Base-by-base conservation (phyloP, 176 grass and related monocot genomes). In the Melocanna baccifera region DNA sequence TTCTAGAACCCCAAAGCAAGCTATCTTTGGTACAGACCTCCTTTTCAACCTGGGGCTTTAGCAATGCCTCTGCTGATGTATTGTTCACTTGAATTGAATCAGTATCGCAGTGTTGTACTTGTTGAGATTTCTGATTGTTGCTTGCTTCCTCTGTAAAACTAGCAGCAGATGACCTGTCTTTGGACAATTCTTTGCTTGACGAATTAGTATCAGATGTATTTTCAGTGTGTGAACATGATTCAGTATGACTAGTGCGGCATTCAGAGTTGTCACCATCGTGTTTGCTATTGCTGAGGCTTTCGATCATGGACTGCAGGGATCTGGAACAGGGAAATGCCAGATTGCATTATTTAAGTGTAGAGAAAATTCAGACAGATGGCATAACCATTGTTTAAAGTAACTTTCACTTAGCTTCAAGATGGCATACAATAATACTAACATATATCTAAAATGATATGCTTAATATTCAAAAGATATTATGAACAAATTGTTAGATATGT, bases 271-370 rank as follows among this genome's bases (percentile, higher is more conserved):
- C 62, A 36, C 83, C 74, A 75, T 64, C 70, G 48, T 75, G 72
- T 75, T 90, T 93, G 53, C 64, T 85, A 63, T 81, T 82, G 69
- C 91, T 86, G 73, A 93, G 91, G 68, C 68, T 93, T 87, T 93
- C 69, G 12, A 97, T 89, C 83, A 87, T 88, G 28, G 88, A 91
- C 76, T 94, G 94, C 34, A 97, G 85, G 20, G 90, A 94, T 90
- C 94, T 97, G 91, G 48, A 90, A 86, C 61, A 83, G 51, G 69
- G 48, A 52, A 89, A 83, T 73, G 46, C 63, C 62, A 42, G 7
- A 86, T 55, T 32, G 20, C 40, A 79, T 83, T 74, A 73, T 43
- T 57, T 23, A 86, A 74, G 57, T 3, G 5, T 51, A 25, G 7
- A 77, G 22, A 79, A 76, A 15, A 84, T 67, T 53, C 20, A 79